Conservation (phyloP, 805 yeast species). For the Saturnispora silvae region DNA sequence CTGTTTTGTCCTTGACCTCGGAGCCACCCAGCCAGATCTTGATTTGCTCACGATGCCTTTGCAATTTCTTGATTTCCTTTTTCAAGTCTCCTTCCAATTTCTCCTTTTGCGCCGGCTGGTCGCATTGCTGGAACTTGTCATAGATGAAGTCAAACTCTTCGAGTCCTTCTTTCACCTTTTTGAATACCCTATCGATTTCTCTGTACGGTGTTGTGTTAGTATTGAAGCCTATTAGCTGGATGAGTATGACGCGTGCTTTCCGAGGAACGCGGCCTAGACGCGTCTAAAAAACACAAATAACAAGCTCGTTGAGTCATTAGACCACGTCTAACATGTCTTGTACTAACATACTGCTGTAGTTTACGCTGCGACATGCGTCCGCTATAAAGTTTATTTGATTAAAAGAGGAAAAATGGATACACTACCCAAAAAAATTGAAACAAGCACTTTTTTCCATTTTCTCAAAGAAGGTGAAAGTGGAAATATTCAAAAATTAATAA, state of each 20-base stretch:
- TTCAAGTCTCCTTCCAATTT: slow-evolving; percentile 46
- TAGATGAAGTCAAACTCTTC: slow-evolving; percentile 44
- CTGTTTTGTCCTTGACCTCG: slow-evolving; percentile 37
- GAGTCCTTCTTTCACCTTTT: slow-evolving; percentile 49
- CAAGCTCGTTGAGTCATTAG: no score
- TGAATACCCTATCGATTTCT: slow-evolving; percentile 55
- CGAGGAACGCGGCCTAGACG: no score
- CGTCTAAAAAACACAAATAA: no score
- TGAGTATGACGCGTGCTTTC: no score
- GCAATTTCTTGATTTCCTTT: slow-evolving; percentile 50
- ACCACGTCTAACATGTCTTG: not conserved
- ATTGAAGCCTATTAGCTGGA: not conserved
- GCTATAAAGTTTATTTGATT: no score
- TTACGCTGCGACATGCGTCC: slow-evolving; percentile 40
- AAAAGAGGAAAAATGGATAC: no score
- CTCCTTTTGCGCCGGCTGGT: slow-evolving; percentile 45
- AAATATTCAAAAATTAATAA: no score
- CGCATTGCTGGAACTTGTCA: slow-evolving; percentile 37
- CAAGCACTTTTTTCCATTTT: no score
- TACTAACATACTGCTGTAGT: slow-evolving; percentile 34
- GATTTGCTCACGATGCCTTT: slow-evolving; percentile 49
- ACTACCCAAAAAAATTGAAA: no score
- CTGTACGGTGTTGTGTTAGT: slow-evolving; percentile 13
- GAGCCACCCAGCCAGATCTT: slow-evolving; percentile 48
- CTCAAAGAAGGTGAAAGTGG: no score